These are phyloP conservation scores for Cicer yamashitae DNA, from an alignment of 306 rosid genomes.

Conservation along the genomic window DNA sequence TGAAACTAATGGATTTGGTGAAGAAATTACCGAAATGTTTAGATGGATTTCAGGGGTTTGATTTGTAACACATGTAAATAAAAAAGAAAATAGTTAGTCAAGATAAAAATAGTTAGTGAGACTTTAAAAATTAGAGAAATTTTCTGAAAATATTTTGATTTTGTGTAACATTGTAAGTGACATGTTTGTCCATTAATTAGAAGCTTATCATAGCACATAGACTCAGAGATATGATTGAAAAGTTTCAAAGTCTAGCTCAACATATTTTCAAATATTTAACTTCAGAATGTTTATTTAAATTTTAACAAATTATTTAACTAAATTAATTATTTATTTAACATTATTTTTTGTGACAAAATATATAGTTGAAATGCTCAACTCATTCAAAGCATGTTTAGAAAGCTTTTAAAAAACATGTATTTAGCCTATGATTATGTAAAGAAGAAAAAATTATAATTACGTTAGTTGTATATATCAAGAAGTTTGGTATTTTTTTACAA, in stretches of 20 bases:
- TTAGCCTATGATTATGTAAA: neutral
- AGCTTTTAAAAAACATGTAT: neutral
- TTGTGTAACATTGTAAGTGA: neutral
- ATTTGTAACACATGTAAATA: neutral
- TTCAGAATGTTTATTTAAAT: neutral
- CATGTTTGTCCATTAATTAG: neutral
- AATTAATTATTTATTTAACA: neutral
- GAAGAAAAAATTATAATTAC: neutral
- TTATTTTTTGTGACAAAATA: neutral
- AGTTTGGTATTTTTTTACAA: neutral
- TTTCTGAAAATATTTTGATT: neutral
- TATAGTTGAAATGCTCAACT: neutral
- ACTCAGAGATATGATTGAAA: neutral
- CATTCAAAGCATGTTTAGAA: neutral
- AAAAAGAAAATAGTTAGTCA: neutral
- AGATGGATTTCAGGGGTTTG: conserved; percentile 85
- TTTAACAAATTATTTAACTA: neutral
- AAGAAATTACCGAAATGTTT: conserved; percentile 77
- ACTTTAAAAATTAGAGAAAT: neutral
- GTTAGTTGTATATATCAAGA: too few relatives aligned
- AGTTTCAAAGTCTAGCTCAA: neutral
- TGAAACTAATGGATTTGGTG: conserved; percentile 64
- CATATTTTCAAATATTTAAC: neutral
- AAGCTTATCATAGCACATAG: neutral
- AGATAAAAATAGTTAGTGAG: neutral